Percentiles rank a stretch among this genome's conserved stretches.
Evolutionary conservation across 768 basidiomycete species (phyloP).

Genomic region (Tylopilus sp.): DNA sequence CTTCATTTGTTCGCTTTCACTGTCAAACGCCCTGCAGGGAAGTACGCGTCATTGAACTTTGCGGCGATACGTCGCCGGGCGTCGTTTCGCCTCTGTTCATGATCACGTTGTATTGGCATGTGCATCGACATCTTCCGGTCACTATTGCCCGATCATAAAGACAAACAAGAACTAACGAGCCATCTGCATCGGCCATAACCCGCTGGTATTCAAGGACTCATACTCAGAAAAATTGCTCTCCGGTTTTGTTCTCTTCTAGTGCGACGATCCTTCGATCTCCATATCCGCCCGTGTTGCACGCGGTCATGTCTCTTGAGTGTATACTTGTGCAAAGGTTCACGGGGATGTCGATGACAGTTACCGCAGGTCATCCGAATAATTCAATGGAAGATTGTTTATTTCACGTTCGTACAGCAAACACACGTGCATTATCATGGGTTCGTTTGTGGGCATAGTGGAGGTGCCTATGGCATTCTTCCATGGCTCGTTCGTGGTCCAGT

Average conservation of each 20-base stretch:
- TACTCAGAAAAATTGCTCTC: too few relatives aligned
- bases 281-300: slow-evolving; percentile 4
- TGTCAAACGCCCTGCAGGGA: neutral
- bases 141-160: neutral
- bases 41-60: neutral
- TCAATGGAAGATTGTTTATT: neutral
- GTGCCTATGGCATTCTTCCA: neutral
- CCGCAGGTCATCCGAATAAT: too few relatives aligned
- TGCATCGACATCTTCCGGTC: neutral
- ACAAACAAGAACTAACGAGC: too few relatives aligned
- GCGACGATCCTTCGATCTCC: neutral
- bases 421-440: neutral
- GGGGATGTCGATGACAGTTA: too few relatives aligned
- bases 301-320: neutral
- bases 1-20: neutral
- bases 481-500: too few relatives aligned
- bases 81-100: neutral
- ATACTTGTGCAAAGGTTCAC: too few relatives aligned
- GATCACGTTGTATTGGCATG: neutral
- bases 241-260: neutral
- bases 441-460: neutral
- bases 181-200: too few relatives aligned
- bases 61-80: neutral
- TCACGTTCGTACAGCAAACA: neutral
- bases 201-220: too few relatives aligned